Base-by-base conservation (phyloP, 495 filamentous ascomycete species). In the Penicillium argentinense region DNA sequence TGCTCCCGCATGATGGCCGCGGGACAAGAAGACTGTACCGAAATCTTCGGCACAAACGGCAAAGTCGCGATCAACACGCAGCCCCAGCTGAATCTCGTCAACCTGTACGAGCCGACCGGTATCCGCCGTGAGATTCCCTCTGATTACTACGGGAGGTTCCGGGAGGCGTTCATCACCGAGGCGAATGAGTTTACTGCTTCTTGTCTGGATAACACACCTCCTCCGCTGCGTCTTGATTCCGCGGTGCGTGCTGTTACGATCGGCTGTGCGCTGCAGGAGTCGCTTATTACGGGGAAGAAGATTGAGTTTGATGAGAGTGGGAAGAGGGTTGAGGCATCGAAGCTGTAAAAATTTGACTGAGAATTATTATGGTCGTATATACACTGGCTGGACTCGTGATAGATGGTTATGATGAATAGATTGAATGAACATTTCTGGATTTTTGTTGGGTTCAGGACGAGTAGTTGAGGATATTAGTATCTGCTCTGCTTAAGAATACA, bases 1-100 rank as follows among this genome's bases (percentile, higher is more conserved):
- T 67, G 61, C 28, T 68, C 59, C 2, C 66, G 80, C n/a, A 83
- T 81, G 78, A 83, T 83, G 76, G 73, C 77, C 0, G 68, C 74
- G 1, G 80, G 79, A 1, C 80, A 83, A 61, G 71, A 81, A 53
- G 80, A 83, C 44, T 51, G 47, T 47, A 73, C 67, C 49, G 80
- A 84, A 56, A 72, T 84, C 45, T 76, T 80, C 39, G 78, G 80
- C 12, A 82, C 77, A 6, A 57, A 67, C 17, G 78, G 80, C 9
- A 82, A 80, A 49, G 47, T 82, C 17, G 67, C 65, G 1, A 61
- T 82, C 26, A 82, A 82, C 50, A 71, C 64, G 12, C 67, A 77
- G 38, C 78, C 79, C n/a, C 50, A 57, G 13, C 51, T 37, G 6
- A 72, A 75, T 40, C 63, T 81, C 9, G 76, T 82, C 9, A 71